Evolutionary conservation across 345 rosid species (phyloP).

Genomic region (Mallotus nudiflorus): DNA sequence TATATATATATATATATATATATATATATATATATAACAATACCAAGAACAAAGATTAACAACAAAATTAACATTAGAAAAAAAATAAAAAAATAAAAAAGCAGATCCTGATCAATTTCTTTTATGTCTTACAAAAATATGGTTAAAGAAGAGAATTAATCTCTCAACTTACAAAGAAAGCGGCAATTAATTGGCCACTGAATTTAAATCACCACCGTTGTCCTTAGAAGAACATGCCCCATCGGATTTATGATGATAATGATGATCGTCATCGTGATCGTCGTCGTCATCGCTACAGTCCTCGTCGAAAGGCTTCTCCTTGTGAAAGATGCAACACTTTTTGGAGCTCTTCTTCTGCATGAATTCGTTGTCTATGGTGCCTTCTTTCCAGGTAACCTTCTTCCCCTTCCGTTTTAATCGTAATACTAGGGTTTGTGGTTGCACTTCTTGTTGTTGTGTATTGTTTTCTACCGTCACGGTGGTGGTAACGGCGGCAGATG

Average conservation of each 20-base stretch:
- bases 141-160: no score
- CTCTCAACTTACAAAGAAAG: no score
- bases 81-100: no score
- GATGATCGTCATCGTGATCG: slow-evolving; percentile 22
- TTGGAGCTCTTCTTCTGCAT: slow-evolving; percentile 97
- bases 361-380: slow-evolving; percentile 93
- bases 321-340: slow-evolving; percentile 97
- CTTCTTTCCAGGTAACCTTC: slow-evolving; percentile 94
- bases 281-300: slow-evolving; percentile 84
- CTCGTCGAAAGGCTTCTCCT: slow-evolving; percentile 85
- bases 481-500: slow-evolving; percentile 34
- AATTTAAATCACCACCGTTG: neutral
- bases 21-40: no score
- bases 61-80: no score
- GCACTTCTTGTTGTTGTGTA: slow-evolving; percentile 27
- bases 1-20: no score
- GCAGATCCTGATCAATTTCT: no score
- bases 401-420: slow-evolving; percentile 71
- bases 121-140: no score
- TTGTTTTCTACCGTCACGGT: slow-evolving; percentile 52
- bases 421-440: slow-evolving; percentile 56
- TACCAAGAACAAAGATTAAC: no score
- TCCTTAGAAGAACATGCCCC: slow-evolving; percentile 22
- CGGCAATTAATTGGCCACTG: neutral
- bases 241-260: slow-evolving; percentile 21